phyloP scores from a whole-genome alignment of 2,329 filamentous ascomycete species.

The Acephala macrosclerotiorum region DNA sequence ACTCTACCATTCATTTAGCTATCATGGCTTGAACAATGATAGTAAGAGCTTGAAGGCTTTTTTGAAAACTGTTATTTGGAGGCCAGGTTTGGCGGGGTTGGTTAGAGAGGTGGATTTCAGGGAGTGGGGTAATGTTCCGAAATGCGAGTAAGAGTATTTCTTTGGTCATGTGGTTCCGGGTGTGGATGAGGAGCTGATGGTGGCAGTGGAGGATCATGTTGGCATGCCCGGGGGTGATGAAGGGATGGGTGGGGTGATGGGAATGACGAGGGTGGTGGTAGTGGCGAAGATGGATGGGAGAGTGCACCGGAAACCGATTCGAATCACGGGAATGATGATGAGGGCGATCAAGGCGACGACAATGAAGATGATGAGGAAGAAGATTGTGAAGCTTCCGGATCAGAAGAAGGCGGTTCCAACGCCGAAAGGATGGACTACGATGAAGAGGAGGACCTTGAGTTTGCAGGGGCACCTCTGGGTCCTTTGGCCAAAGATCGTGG shows the following conservation, averaged over 20 bases:
- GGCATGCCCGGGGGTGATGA: background rate
- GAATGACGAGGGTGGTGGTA: background rate
- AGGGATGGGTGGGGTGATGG: background rate
- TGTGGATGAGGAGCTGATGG: background rate
- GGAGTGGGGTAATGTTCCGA: slow-evolving; percentile 22
- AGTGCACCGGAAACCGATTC: background rate
- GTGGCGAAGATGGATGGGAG: background rate
- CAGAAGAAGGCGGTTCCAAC: background rate
- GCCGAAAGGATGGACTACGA: background rate
- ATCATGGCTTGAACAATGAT: slow-evolving; percentile 22
- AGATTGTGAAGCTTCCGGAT: background rate
- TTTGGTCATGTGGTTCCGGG: background rate
- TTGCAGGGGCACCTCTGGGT: background rate
- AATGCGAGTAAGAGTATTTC: background rate
- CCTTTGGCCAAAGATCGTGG: background rate
- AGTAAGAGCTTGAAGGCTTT: slow-evolving; percentile 17
- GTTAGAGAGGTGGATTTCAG: slow-evolving; percentile 28
- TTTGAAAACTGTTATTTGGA: slow-evolving; percentile 21
- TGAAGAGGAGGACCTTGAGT: background rate
- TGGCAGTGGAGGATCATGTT: slow-evolving; percentile 22
- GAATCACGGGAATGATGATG: background rate
- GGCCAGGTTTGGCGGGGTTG: slow-evolving; percentile 23
- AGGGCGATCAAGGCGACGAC: background rate
- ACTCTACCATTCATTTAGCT: slow-evolving; percentile 24
- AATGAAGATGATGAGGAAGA: slow-evolving; percentile 4